phyloP scores from a whole-genome alignment of 306 rosid genomes.

The Acacia crassicarpa region DNA sequence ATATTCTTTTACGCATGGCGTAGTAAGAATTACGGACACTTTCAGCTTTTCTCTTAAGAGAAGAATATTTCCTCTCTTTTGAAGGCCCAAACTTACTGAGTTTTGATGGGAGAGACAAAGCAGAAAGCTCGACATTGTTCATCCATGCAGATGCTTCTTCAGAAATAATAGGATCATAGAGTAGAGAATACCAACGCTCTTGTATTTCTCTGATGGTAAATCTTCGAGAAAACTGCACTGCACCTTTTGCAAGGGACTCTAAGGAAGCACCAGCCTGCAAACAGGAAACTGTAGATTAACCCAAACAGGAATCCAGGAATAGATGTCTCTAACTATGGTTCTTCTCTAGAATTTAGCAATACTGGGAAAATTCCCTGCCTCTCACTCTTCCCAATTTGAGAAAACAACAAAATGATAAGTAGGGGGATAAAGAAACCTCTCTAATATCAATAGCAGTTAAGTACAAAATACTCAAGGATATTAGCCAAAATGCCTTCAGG shows the following conservation, averaged over 20 bases:
- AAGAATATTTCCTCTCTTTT: slow-evolving; percentile 50
- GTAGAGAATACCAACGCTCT: slow-evolving; percentile 84
- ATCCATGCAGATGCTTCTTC: slow-evolving; percentile 60
- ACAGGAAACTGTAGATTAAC: slow-evolving; percentile 26
- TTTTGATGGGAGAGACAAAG: slow-evolving; percentile 50
- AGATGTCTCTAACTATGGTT: background rate
- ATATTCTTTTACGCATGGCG: slow-evolving; percentile 70
- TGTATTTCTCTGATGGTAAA: slow-evolving; percentile 70
- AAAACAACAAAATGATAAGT: background rate
- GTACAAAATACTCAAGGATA: background rate
- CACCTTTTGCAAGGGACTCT: slow-evolving; percentile 98
- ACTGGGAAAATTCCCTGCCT: background rate
- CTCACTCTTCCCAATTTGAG: background rate
- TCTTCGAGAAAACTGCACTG: slow-evolving; percentile 84
- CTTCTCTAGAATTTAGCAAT: background rate
- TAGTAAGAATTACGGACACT: slow-evolving; percentile 68
- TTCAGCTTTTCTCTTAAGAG: slow-evolving; percentile 66
- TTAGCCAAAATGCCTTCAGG: background rate
- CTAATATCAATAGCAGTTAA: background rate
- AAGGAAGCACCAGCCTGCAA: slow-evolving; percentile 94
- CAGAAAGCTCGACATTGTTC: slow-evolving; percentile 50
- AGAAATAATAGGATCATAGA: slow-evolving; percentile 70
- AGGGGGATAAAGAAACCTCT: background rate
- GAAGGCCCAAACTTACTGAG: slow-evolving; percentile 44
- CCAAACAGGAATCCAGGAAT: slow-evolving; percentile 7